Percentiles rank a stretch among this genome's conserved stretches.
phyloP scores from a whole-genome alignment of 495 filamentous ascomycete genomes.

The Aeminium ludgeri region DNA sequence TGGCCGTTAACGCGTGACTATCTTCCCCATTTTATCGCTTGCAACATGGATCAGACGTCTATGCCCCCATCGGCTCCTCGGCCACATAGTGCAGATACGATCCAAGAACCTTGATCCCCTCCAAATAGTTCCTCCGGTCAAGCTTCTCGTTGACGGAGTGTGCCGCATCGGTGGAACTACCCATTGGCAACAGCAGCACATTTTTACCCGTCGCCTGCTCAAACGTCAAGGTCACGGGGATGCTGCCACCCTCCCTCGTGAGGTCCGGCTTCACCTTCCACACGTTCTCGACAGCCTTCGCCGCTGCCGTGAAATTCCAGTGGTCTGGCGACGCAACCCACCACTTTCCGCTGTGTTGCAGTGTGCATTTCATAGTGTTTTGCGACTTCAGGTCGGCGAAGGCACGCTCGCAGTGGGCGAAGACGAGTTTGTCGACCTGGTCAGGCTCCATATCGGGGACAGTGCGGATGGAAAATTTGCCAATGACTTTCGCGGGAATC shows the following conservation, averaged over 20 bases:
- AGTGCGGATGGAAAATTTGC: slow-evolving; percentile 95
- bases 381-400: slow-evolving; percentile 78
- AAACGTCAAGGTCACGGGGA: slow-evolving; percentile 91
- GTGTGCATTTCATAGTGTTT: slow-evolving; percentile 65
- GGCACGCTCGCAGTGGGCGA: slow-evolving; percentile 56
- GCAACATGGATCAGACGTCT: no score
- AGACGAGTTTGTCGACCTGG: slow-evolving; percentile 68
- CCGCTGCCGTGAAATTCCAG: slow-evolving; percentile 91
- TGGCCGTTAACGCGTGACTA: no score
- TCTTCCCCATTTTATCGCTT: no score
- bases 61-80: slow-evolving; percentile 49
- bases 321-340: slow-evolving; percentile 94
- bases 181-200: slow-evolving; percentile 88
- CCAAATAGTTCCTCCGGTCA: slow-evolving; percentile 91
- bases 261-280: slow-evolving; percentile 87
- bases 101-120: slow-evolving; percentile 89
- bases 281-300: slow-evolving; percentile 82
- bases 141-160: slow-evolving; percentile 98
- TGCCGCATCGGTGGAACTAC: slow-evolving; percentile 86
- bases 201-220: slow-evolving; percentile 99
- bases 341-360: slow-evolving; percentile 89
- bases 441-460: slow-evolving; percentile 94
- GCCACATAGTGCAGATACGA: slow-evolving; percentile 95
- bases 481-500: slow-evolving; percentile 90
- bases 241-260: slow-evolving; percentile 91